Base-by-base conservation (phyloP, 345 rosid species). In the Turritis glabra region DNA sequence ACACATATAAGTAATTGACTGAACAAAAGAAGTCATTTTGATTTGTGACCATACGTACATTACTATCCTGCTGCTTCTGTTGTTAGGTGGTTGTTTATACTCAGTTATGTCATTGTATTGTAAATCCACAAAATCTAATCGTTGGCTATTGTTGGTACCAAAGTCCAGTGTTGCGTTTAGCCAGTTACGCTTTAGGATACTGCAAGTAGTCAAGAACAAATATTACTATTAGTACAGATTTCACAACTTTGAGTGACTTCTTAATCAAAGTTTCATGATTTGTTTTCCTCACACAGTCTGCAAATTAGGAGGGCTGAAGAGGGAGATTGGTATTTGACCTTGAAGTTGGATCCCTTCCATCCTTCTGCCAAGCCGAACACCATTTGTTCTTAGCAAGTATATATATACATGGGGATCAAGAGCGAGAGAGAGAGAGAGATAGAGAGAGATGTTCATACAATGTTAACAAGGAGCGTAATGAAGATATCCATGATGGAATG, bases 401-500 rank as follows among this genome's bases (percentile, higher is more conserved):
- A 50, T 51, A 50, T 23, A 51, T 2, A 51, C 17, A 41, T 41
- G 8, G 8, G 38, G 41, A 37, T n/a, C 8, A 2, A 43, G 35
- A 54, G 22, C 5, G 18, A 75, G 33, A 58, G 40, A 38, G 8
- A 61, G 13, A 68, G 40, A 37, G 60, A n/a, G 61, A 15, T 58
- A 75, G 54, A 44, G 61, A 32, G 26, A 73, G 64, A 62, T 74
- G 71, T 13, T 69, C 84, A 23, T 94, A 94, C 97, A 91, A 67
- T 70, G 93, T 84, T 79, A 91, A 78, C 51, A 92, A 8, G 22
- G 22, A 7, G 0, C 74, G 26, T 29, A 85, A 76, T 3, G 76
- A 65, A 30, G 82, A 61, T 32, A 86, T 29, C 97, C 98, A 95
- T 8, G 81, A 17, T 47, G 94, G 94, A 69, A 92, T 43, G 3